Conservation (phyloP, 495 filamentous ascomycete genomes). For the Aspergillus sclerotiicarbonarius region DNA sequence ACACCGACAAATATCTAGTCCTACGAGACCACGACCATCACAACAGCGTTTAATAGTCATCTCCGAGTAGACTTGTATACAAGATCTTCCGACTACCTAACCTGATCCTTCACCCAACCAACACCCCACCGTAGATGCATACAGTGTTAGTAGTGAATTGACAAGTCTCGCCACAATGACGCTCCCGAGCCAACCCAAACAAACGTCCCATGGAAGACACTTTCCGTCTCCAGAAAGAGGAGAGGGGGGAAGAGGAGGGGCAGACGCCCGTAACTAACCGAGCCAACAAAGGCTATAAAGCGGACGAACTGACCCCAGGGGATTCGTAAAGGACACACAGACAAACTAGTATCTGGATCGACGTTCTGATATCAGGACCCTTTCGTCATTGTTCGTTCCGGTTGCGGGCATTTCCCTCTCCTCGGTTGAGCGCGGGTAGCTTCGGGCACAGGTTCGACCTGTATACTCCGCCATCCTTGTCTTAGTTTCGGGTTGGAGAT, state of each 20-base stretch:
- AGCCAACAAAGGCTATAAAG: background rate
- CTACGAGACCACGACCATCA: too few relatives aligned
- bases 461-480: too few relatives aligned
- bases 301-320: background rate
- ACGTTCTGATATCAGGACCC: background rate
- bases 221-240: background rate
- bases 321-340: too few relatives aligned
- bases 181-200: background rate
- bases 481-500: too few relatives aligned
- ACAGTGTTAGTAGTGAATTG: background rate
- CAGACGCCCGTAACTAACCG: background rate
- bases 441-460: background rate
- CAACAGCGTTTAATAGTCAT: too few relatives aligned
- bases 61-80: too few relatives aligned
- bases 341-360: background rate
- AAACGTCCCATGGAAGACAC: background rate
- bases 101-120: too few relatives aligned
- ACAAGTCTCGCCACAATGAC: background rate
- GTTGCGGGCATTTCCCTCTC: background rate
- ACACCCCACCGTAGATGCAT: too few relatives aligned
- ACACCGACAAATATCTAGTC: too few relatives aligned
- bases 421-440: constrained; percentile 13
- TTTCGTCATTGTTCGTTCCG: background rate
- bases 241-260: background rate
- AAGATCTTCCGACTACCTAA: too few relatives aligned